Conservation (phyloP, 1,284 basidiomycete species). For the Hemileia vastatrix region DNA sequence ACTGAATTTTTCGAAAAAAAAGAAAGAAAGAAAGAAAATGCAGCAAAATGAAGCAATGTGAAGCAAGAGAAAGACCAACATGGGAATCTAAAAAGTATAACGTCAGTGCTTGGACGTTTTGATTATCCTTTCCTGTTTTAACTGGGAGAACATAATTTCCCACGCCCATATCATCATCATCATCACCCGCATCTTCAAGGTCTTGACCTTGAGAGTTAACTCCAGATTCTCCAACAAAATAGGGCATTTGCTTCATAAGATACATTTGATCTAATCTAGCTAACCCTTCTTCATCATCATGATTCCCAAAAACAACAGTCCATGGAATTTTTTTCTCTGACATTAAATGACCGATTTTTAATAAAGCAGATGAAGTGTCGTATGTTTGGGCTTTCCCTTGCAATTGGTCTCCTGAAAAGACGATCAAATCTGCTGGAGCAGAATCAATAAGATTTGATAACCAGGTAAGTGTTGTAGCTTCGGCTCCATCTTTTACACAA, state of each 20-base stretch:
- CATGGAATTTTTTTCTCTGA: constrained; percentile 35
- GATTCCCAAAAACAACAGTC: constrained; percentile 39
- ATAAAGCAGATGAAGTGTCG: constrained; percentile 33
- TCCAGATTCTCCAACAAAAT: constrained; percentile 32
- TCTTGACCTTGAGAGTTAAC: constrained; percentile 23
- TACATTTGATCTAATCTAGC: constrained; percentile 32
- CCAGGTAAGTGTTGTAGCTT: constrained; percentile 7
- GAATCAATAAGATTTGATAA: constrained; percentile 1
- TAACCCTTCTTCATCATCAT: constrained; percentile 36
- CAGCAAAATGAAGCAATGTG: neutral
- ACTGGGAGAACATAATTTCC: constrained; percentile 18
- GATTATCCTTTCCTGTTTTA: neutral
- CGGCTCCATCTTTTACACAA: constrained; percentile 9
- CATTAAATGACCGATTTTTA: constrained; percentile 31
- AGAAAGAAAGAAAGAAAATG: neutral
- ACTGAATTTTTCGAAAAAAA: neutral
- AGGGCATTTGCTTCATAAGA: constrained; percentile 33
- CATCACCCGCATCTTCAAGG: constrained; percentile 1
- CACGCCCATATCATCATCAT: constrained; percentile 16
- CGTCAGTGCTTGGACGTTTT: constrained; percentile 7
- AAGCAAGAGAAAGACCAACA: neutral
- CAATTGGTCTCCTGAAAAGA: constrained; percentile 16
- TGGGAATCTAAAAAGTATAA: constrained; percentile 37
- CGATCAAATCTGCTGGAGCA: constrained; percentile 9
- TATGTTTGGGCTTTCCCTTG: constrained; percentile 32